Conservation (phyloP, 2,329 filamentous ascomycete species). For the Fusarium sp. region DNA sequence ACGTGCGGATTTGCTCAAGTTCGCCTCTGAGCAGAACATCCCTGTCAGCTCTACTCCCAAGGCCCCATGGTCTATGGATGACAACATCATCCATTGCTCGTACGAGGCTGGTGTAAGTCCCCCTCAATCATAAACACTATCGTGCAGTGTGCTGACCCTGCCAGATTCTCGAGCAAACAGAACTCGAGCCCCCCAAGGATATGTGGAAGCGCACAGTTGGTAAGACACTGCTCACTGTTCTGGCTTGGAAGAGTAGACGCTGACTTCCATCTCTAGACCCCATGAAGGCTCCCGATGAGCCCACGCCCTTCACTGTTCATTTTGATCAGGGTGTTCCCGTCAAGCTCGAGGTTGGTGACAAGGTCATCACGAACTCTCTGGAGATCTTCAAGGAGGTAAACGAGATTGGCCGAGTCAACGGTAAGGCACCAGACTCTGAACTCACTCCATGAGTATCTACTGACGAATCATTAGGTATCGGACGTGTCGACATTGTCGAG, state of each 20-base stretch:
- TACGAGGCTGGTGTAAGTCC: slow-evolving; percentile 27
- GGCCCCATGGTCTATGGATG: slow-evolving; percentile 73
- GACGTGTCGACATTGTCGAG: slow-evolving; percentile 42
- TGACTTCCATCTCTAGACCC: slow-evolving; percentile 57
- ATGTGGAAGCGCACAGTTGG: slow-evolving; percentile 74
- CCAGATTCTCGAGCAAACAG: slow-evolving; percentile 59
- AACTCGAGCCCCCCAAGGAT: slow-evolving; percentile 70
- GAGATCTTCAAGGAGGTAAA: slow-evolving; percentile 71
- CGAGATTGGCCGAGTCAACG: slow-evolving; percentile 57
- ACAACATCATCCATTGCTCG: slow-evolving; percentile 40
- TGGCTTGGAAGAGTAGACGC: not conserved
- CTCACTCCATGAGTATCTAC: not conserved
- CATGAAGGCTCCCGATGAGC: slow-evolving; percentile 70
- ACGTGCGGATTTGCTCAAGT: slow-evolving; percentile 73
- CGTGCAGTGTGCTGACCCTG: not conserved
- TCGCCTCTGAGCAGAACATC: slow-evolving; percentile 73
- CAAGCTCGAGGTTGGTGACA: slow-evolving; percentile 67
- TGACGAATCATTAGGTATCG: slow-evolving; percentile 9
- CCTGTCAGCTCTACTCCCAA: slow-evolving; percentile 80
- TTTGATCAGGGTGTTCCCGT: slow-evolving; percentile 76
- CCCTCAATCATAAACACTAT: fast-evolving
- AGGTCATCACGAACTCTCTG: slow-evolving; percentile 70
- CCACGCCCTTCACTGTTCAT: slow-evolving; percentile 72
- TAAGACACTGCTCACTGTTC: not conserved
- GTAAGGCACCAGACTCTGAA: not conserved